Evolutionary conservation across 2,329 filamentous ascomycete genomes (phyloP).

Genomic region (Fusarium compactum): DNA sequence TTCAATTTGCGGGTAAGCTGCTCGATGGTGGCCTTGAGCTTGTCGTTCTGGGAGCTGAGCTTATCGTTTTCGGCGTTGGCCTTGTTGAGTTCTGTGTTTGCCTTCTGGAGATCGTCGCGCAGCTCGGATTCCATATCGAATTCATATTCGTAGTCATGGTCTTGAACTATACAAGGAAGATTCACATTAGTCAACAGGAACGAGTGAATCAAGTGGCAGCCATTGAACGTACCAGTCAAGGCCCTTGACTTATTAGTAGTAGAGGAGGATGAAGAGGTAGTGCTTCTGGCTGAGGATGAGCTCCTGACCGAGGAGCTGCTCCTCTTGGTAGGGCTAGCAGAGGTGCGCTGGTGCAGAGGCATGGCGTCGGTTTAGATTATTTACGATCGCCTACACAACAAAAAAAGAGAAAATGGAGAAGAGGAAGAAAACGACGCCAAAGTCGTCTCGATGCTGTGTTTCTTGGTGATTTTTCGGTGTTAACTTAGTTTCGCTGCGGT

Average conservation of each 20-base stretch:
- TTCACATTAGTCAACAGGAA: slow-evolving; percentile 32
- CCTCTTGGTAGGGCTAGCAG: slow-evolving; percentile 47
- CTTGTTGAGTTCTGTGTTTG: slow-evolving; percentile 48
- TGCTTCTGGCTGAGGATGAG: slow-evolving; percentile 29
- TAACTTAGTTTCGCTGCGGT: slow-evolving; percentile 43
- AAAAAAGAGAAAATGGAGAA: slow-evolving; percentile 32
- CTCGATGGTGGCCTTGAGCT: slow-evolving; percentile 47
- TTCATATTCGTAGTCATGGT: slow-evolving; percentile 45
- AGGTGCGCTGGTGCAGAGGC: slow-evolving; percentile 48
- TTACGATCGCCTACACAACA: slow-evolving; percentile 39
- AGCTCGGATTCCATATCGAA: slow-evolving; percentile 41
- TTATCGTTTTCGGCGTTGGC: slow-evolving; percentile 47
- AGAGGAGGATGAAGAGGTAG: slow-evolving; percentile 25
- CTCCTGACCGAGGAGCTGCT: slow-evolving; percentile 44
- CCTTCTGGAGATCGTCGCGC: slow-evolving; percentile 47
- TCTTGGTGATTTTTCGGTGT: slow-evolving; percentile 38
- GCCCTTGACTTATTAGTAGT: slow-evolving; percentile 37
- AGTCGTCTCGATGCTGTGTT: slow-evolving; percentile 36
- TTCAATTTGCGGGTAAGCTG: slow-evolving; percentile 49
- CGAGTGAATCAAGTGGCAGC: slow-evolving; percentile 17
- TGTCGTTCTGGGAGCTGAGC: slow-evolving; percentile 46
- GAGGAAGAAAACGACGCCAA: slow-evolving; percentile 25
- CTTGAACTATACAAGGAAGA: slow-evolving; percentile 29
- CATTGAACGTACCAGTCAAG: slow-evolving; percentile 43
- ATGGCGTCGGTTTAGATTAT: slow-evolving; percentile 43